phyloP scores from a whole-genome alignment of 768 basidiomycete genomes.

The Phylloporus arenicola region DNA sequence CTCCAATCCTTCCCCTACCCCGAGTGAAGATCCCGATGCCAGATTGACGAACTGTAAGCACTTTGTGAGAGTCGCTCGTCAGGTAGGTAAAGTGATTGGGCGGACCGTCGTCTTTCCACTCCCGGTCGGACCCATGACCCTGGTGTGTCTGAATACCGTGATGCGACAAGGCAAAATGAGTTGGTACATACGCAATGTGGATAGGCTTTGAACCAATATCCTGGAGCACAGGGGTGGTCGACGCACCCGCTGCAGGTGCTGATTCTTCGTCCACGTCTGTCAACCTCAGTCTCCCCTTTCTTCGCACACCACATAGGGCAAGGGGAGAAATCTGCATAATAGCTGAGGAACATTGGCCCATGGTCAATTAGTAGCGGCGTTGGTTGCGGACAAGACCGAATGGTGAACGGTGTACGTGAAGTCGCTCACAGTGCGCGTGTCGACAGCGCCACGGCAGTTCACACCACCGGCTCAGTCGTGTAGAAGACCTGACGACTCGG shows the following conservation, averaged over 20 bases:
- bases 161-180: not conserved
- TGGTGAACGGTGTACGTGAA: not conserved
- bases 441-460: conserved; percentile 1
- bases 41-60: conserved; percentile 32
- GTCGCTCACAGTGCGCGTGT: conserved; percentile 5
- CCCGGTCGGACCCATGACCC: conserved; percentile 28
- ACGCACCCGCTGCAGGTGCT: not conserved
- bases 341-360: conserved; percentile 19
- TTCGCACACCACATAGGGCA: not conserved
- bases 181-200: conserved; percentile 24
- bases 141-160: conserved; percentile 3
- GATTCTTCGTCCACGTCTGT: conserved; percentile 17
- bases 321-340: not conserved
- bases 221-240: not conserved
- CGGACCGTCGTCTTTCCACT: conserved; percentile 30
- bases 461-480: not conserved
- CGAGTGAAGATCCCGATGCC: conserved; percentile 24
- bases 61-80: not conserved
- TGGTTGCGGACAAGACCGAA: conserved; percentile 2
- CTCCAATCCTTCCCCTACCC: conserved; percentile 29
- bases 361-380: conserved; percentile 11
- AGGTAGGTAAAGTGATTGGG: not conserved
- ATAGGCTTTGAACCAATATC: conserved; percentile 12
- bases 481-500: conserved; percentile 3
- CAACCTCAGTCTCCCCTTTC: conserved; percentile 10